Conservation (phyloP, 163 green algal genomes). For the Prototheca cutis region DNA sequence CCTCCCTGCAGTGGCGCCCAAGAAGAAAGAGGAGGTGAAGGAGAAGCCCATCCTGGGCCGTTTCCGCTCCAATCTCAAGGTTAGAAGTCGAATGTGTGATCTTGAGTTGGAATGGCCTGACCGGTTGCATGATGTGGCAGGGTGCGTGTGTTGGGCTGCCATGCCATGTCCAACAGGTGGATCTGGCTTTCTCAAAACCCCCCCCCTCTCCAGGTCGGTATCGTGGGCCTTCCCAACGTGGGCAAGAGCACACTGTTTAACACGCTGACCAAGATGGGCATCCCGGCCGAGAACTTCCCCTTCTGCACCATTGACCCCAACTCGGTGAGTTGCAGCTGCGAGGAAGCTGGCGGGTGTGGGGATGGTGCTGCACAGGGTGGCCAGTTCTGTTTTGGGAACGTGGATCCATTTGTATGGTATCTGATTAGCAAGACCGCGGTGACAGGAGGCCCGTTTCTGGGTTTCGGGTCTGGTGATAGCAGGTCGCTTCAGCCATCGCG, state of each 20-base stretch:
- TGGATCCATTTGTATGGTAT: no score
- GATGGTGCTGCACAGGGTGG: no score
- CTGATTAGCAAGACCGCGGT: no score
- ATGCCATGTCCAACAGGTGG: no score
- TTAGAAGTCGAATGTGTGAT: constrained; percentile 18
- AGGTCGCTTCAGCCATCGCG: no score
- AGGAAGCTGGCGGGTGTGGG: no score
- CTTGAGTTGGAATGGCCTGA: neutral
- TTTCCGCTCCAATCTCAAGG: constrained; percentile 90
- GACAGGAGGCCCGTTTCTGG: no score
- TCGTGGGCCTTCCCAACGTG: constrained; percentile 88
- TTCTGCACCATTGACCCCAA: constrained; percentile 97
- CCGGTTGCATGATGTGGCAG: no score
- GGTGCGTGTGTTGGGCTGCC: no score
- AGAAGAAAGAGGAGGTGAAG: constrained; percentile 58
- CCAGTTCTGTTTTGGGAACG: no score
- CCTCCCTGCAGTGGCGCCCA: constrained; percentile 26
- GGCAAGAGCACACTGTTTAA: constrained; percentile 93
- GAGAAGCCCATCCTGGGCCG: constrained; percentile 80
- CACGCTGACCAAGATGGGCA: constrained; percentile 70
- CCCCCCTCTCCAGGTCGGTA: constrained; percentile 88
- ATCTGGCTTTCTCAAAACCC: no score
- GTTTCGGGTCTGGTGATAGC: no score
- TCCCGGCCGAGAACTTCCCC: constrained; percentile 90
- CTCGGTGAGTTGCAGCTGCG: constrained; percentile 40